Conservation (phyloP, 2,329 filamentous ascomycete genomes). For the Leptographium procerum region DNA sequence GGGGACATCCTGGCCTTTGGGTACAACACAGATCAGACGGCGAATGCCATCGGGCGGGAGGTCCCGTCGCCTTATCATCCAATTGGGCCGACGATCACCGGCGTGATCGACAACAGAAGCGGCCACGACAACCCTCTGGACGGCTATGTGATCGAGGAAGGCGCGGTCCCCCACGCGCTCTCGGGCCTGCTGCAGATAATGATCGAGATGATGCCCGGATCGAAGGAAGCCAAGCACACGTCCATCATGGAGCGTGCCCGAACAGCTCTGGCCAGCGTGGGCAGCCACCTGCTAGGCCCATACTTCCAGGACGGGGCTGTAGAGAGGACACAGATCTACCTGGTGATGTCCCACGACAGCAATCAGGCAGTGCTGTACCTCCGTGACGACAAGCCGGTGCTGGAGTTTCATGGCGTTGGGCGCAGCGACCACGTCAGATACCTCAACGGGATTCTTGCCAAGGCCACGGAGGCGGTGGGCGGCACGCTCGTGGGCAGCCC, state of each 20-base stretch:
- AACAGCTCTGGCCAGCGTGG: constrained; percentile 34
- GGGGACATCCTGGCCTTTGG: constrained; percentile 56
- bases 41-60: constrained; percentile 43
- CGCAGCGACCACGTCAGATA: constrained; percentile 41
- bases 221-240: constrained; percentile 25
- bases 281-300: constrained; percentile 46
- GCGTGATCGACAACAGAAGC: constrained; percentile 47
- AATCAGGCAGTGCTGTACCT: constrained; percentile 50
- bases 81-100: constrained; percentile 50
- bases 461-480: constrained; percentile 45
- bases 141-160: constrained; percentile 54
- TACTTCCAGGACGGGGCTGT: constrained; percentile 44
- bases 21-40: constrained; percentile 46
- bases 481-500: constrained; percentile 50
- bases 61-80: constrained; percentile 39
- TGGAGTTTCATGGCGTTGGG: constrained; percentile 49
- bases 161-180: constrained; percentile 46
- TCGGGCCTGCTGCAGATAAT: constrained; percentile 43
- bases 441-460: constrained; percentile 38
- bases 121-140: constrained; percentile 42
- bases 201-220: constrained; percentile 41
- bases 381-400: constrained; percentile 45
- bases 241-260: constrained; percentile 30
- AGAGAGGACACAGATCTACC: constrained; percentile 49
- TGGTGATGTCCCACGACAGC: constrained; percentile 57